These are phyloP conservation scores for Fonsecaea monophora DNA, from an alignment of 2,329 filamentous ascomycete species.

Conservation along the genomic window DNA sequence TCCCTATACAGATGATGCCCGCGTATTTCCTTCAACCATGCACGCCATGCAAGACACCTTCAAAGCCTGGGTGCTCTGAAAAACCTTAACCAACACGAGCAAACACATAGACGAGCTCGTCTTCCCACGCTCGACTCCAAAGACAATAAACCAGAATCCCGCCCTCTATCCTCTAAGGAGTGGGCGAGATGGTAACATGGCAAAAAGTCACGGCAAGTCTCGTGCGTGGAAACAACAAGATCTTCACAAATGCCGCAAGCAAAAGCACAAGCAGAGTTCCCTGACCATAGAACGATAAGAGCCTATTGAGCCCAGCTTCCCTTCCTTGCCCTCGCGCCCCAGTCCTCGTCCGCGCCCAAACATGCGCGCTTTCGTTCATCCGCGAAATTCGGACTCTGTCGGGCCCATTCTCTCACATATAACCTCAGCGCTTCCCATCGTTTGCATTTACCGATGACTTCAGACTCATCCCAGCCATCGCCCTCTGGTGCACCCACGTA, in stretches of 20 bases:
- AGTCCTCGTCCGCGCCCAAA: constrained; percentile 33
- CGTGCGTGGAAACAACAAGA: background rate
- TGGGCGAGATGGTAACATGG: background rate
- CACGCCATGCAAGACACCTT: background rate
- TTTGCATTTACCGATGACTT: constrained; percentile 61
- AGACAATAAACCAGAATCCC: background rate
- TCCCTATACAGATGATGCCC: constrained; percentile 6
- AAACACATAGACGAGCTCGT: background rate
- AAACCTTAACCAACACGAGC: background rate
- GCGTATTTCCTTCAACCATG: background rate
- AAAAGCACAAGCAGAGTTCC: background rate
- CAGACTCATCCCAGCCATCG: constrained; percentile 53
- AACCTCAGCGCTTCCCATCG: constrained; percentile 83
- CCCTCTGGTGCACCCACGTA: constrained; percentile 66
- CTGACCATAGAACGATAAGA: background rate
- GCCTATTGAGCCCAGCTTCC: constrained; percentile 39
- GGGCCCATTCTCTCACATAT: constrained; percentile 89
- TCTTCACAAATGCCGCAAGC: background rate
- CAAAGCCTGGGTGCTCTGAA: background rate
- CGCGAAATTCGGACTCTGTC: constrained; percentile 77
- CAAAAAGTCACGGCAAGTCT: background rate
- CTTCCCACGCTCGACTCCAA: background rate
- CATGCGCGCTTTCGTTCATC: constrained; percentile 44
- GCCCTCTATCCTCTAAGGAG: constrained; percentile 7
- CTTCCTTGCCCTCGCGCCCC: constrained; percentile 36